Evolutionary conservation across 2,329 filamentous ascomycete genomes (phyloP), one percentile per base, ranked within the genome.

Genomic region (Sporothrix globosa): DNA sequence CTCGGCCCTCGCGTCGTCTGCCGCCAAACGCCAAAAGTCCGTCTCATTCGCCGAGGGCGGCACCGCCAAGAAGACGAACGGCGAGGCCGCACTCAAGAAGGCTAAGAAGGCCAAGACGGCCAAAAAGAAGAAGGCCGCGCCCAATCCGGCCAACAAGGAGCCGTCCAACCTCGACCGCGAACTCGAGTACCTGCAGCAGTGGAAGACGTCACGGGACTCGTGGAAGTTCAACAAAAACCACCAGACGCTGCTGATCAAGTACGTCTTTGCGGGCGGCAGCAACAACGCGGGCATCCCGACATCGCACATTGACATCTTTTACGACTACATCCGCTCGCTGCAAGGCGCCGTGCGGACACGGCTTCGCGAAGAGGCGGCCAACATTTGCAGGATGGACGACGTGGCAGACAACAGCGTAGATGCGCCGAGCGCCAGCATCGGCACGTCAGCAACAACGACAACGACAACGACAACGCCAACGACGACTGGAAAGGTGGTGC

Each of bases 141-240:
- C 50, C 56, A 53, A 30, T 50, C 21, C 61, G 11, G 75, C 72
- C 78, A 79, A 79, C 80, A 78, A 88, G 71, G 72, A 76, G 67
- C 79, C 77, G 70, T 77, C 74, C 78, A 79, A 79, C 80, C 78
- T 89, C 69, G 84, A 87, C 61, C 86, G 90, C 17, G 90, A 93
- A 71, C 84, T 96, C 19, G 84, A 87, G 68, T 97, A 97, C 78
- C 86, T 97, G 58, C 85, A 85, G 61, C 88, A 90, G 77, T 97
- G 93, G 85, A 85, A 92, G 80, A 86, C 85, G 69, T 86, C 89
- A 72, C 89, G 89, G 71, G 83, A 85, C 11, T 84, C 84, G 75
- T 98, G 95, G 95, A 97, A 97, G 80, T 98, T 97, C 83, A 97
- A 96, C 83, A 97, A 97, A 82, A 94, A 93, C 75, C 89, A 93